phyloP scores from a whole-genome alignment of 345 rosid species.

The Turnera subulata region DNA sequence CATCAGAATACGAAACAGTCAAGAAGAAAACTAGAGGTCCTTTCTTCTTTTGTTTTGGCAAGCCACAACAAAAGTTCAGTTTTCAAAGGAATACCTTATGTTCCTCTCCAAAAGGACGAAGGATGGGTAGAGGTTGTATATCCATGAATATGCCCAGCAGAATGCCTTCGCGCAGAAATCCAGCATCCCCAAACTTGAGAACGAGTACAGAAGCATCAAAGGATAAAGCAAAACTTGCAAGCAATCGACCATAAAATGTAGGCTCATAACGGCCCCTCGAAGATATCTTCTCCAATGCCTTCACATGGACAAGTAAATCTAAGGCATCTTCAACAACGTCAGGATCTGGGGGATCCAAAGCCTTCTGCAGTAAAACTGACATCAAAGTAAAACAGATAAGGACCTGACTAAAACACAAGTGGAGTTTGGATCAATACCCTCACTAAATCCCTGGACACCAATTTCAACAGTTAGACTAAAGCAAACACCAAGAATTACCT shows the following conservation, averaged over 20 bases:
- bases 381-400: constrained; percentile 29
- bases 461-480: neutral
- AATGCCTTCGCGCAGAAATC: constrained; percentile 86
- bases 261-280: constrained; percentile 72
- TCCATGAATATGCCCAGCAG: constrained; percentile 82
- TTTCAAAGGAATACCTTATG: constrained; percentile 47
- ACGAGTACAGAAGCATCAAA: constrained; percentile 76
- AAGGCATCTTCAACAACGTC: constrained; percentile 75
- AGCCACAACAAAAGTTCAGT: neutral
- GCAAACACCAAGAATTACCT: neutral
- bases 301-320: constrained; percentile 50
- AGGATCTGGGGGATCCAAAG: constrained; percentile 79
- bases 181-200: constrained; percentile 76
- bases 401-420: neutral
- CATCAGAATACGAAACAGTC: constrained; percentile 14
- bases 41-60: too few relatives aligned
- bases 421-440: constrained; percentile 1
- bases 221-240: constrained; percentile 77
- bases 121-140: constrained; percentile 70
- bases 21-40: neutral
- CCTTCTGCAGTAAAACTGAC: constrained; percentile 74
- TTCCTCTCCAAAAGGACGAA: constrained; percentile 80
- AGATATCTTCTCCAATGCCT: constrained; percentile 50
- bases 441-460: neutral
- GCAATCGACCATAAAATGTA: constrained; percentile 80